These are phyloP conservation scores for Eremothecium cymbalariae DNA, from an alignment of 1,139 yeast genomes.

Conservation along the genomic window DNA sequence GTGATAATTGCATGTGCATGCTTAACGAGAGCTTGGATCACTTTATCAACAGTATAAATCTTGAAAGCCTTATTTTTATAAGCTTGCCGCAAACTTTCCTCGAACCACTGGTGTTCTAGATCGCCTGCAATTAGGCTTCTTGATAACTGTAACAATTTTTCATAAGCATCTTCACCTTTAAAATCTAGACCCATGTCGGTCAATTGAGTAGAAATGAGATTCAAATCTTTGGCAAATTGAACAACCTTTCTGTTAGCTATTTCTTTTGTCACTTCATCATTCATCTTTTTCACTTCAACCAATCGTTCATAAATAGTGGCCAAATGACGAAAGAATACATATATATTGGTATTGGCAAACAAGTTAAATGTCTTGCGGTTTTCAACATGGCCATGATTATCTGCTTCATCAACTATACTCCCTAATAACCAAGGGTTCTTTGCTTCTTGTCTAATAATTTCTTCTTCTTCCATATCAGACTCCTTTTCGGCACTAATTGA, in stretches of 20 bases:
- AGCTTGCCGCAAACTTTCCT: slow-evolving; percentile 90
- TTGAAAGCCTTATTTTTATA: slow-evolving; percentile 90
- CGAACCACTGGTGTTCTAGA: slow-evolving; percentile 90
- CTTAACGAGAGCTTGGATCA: slow-evolving; percentile 80
- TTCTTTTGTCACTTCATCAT: slow-evolving; percentile 61
- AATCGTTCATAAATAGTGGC: slow-evolving; percentile 76
- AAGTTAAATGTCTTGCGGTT: slow-evolving; percentile 51
- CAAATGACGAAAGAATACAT: slow-evolving; percentile 82
- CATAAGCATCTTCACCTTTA: slow-evolving; percentile 62
- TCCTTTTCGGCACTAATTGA: slow-evolving; percentile 20
- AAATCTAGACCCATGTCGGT: slow-evolving; percentile 70
- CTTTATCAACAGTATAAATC: slow-evolving; percentile 87
- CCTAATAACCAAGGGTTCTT: slow-evolving; percentile 51
- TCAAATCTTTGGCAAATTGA: slow-evolving; percentile 82
- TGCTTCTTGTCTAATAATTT: slow-evolving; percentile 32
- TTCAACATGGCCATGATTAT: slow-evolving; percentile 27
- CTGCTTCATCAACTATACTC: slow-evolving; percentile 47
- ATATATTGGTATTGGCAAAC: slow-evolving; percentile 86
- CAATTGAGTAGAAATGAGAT: slow-evolving; percentile 70
- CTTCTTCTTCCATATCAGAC: slow-evolving; percentile 30
- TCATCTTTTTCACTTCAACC: slow-evolving; percentile 63
- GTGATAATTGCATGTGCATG: slow-evolving; percentile 75
- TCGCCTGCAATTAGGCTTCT: slow-evolving; percentile 82
- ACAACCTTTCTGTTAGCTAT: slow-evolving; percentile 58
- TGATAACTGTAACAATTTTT: slow-evolving; percentile 64